Evolutionary conservation across 2,329 filamentous ascomycete genomes (phyloP).

Genomic region (Ustulina deusta): DNA sequence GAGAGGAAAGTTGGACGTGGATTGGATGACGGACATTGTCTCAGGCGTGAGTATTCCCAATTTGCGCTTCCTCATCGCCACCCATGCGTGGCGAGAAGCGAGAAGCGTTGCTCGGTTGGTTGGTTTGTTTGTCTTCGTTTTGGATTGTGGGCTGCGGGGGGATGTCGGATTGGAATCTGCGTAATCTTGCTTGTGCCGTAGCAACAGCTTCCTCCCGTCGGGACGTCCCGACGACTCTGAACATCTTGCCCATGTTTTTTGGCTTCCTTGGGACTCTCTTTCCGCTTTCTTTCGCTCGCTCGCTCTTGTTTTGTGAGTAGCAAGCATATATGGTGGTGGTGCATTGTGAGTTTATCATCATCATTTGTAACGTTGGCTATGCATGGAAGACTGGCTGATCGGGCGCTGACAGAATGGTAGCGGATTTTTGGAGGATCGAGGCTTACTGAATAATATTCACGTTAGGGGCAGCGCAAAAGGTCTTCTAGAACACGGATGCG

Average conservation of each 20-base stretch:
- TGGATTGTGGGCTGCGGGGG: constrained; percentile 11
- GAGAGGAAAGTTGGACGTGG: background rate
- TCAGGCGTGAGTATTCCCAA: background rate
- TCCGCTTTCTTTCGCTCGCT: no score
- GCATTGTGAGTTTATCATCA: background rate
- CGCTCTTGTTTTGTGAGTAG: no score
- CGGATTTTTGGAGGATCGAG: background rate
- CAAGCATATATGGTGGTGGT: no score
- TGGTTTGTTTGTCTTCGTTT: constrained; percentile 20
- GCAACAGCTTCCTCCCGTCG: background rate
- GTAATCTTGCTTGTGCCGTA: background rate
- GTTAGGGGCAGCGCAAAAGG: background rate
- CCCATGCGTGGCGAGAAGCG: background rate
- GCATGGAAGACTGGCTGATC: background rate
- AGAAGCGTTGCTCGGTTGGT: no score
- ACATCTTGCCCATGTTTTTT: constrained; percentile 7
- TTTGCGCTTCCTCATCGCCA: background rate
- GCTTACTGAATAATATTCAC: background rate
- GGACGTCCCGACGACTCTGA: background rate
- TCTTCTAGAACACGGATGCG: background rate
- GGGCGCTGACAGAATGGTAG: background rate
- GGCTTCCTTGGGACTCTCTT: background rate
- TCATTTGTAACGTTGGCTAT: background rate
- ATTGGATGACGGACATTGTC: background rate
- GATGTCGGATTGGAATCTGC: constrained; percentile 28